phyloP scores from a whole-genome alignment of 768 basidiomycete genomes.

The Termitomyces sp. region DNA sequence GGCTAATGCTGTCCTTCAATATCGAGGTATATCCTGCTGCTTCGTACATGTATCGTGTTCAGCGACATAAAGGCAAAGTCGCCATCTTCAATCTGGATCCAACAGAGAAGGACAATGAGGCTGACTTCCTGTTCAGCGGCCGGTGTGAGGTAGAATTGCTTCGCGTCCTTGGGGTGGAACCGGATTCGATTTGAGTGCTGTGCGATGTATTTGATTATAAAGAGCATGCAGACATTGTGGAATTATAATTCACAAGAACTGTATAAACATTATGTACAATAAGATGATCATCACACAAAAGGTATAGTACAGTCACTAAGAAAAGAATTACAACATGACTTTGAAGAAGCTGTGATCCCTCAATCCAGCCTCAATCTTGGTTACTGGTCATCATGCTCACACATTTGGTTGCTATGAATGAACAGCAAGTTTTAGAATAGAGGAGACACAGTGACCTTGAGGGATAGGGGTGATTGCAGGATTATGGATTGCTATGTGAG shows the following conservation, averaged over 20 bases:
- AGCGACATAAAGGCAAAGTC: conserved; percentile 32
- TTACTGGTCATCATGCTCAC: no score
- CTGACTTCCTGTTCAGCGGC: conserved; percentile 49
- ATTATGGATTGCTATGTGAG: no score
- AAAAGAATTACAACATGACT: not conserved
- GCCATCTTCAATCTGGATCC: conserved; percentile 37
- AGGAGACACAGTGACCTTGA: no score
- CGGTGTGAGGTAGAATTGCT: conserved; percentile 26
- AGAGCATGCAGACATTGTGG: not conserved
- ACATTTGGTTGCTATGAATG: no score
- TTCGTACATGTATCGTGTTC: conserved; percentile 29
- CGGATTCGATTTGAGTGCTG: not conserved
- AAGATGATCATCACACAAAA: not conserved
- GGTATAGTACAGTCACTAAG: not conserved
- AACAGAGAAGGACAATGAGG: conserved; percentile 31
- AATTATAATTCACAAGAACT: no score
- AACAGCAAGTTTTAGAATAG: no score
- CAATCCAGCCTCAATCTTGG: no score
- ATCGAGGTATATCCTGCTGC: conserved; percentile 43
- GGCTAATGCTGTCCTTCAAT: not conserved
- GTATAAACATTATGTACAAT: not conserved
- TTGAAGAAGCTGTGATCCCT: no score
- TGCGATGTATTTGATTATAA: not conserved
- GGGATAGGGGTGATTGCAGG: no score
- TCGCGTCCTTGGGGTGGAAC: not conserved